These are phyloP conservation scores for Solanum arcanum DNA, from an alignment of 257 asterid species.

Conservation along the genomic window DNA sequence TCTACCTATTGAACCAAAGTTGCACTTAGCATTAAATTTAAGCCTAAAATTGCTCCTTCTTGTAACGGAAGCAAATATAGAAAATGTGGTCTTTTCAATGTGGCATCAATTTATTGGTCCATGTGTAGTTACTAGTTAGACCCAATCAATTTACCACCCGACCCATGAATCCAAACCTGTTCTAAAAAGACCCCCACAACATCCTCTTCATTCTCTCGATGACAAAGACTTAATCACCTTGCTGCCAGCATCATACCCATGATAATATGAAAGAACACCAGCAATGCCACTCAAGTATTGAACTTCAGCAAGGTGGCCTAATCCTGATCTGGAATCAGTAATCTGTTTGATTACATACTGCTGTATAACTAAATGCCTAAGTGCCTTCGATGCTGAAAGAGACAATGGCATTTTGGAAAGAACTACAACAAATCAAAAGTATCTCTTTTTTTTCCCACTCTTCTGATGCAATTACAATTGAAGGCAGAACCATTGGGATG, in stretches of 20 bases:
- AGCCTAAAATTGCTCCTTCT: not conserved
- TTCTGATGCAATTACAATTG: not conserved
- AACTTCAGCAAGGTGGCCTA: slow-evolving; percentile 20
- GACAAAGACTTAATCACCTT: not conserved
- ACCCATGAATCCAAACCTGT: not conserved
- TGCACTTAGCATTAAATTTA: not conserved
- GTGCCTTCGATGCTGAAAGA: slow-evolving; percentile 30
- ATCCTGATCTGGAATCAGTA: not conserved
- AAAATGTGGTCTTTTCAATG: not conserved
- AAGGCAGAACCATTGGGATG: not conserved
- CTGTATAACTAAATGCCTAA: slow-evolving; percentile 24
- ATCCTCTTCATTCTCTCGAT: not conserved
- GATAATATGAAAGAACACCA: slow-evolving; percentile 8
- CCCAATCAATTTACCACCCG: not conserved
- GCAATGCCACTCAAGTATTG: slow-evolving; percentile 37
- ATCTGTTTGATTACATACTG: slow-evolving; percentile 18
- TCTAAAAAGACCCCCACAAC: not conserved
- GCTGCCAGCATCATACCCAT: not conserved
- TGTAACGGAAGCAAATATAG: not conserved
- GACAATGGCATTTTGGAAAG: slow-evolving; percentile 36
- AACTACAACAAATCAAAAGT: not conserved
- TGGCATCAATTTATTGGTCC: not conserved
- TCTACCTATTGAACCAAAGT: not conserved
- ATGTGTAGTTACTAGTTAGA: not conserved
- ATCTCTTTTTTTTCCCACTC: not conserved